phyloP scores from a whole-genome alignment of 2,329 filamentous ascomycete genomes.

The Exutisphaerella laricina region DNA sequence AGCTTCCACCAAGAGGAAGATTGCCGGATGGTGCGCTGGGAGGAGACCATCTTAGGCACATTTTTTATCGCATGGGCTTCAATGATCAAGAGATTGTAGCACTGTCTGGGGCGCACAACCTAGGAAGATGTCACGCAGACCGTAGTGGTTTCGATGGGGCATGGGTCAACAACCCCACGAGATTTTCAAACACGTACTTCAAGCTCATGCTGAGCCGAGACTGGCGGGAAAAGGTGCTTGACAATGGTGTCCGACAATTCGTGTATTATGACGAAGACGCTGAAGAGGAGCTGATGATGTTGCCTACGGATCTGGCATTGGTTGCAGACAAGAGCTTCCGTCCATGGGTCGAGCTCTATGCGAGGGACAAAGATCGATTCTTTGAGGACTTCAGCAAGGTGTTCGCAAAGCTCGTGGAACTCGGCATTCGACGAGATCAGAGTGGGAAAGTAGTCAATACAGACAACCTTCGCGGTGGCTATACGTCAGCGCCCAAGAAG shows the following conservation, averaged over 20 bases:
- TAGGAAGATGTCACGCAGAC: slow-evolving; percentile 52
- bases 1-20: slow-evolving; percentile 53
- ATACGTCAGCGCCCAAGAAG: slow-evolving; percentile 55
- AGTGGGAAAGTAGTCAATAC: slow-evolving; percentile 50
- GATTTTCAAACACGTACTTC: slow-evolving; percentile 56
- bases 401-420: slow-evolving; percentile 56
- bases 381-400: slow-evolving; percentile 55
- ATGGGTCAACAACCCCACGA: slow-evolving; percentile 49
- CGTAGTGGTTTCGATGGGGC: slow-evolving; percentile 53
- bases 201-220: slow-evolving; percentile 47
- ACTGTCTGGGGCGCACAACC: slow-evolving; percentile 51
- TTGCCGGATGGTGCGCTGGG: slow-evolving; percentile 52
- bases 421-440: slow-evolving; percentile 54
- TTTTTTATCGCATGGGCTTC: slow-evolving; percentile 58
- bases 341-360: slow-evolving; percentile 55
- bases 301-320: slow-evolving; percentile 59
- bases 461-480: slow-evolving; percentile 54
- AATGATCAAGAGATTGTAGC: slow-evolving; percentile 57
- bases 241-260: slow-evolving; percentile 53
- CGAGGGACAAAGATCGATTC: slow-evolving; percentile 56
- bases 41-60: slow-evolving; percentile 49
- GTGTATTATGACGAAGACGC: slow-evolving; percentile 54
- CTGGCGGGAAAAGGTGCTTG: slow-evolving; percentile 51
- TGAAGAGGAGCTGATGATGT: slow-evolving; percentile 58
- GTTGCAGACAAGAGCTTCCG: slow-evolving; percentile 50